Percentiles rank a stretch among this genome's conserved stretches.
Conservation (phyloP, 2,329 filamentous ascomycete species). For the Chaetomium sp. region DNA sequence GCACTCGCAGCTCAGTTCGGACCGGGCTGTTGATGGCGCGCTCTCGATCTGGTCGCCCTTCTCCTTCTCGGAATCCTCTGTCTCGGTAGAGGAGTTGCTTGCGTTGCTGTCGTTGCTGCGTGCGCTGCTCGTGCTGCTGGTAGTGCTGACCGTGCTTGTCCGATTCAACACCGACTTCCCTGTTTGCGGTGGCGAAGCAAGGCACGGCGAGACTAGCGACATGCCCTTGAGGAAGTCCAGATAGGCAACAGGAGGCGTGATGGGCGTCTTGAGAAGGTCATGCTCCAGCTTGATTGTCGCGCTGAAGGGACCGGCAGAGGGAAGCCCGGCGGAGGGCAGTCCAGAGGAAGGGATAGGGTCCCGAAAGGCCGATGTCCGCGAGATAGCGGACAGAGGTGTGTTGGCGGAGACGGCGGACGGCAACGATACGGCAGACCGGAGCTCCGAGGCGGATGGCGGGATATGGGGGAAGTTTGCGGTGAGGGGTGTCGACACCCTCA, state of each 20-base stretch:
- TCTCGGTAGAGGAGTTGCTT: slow-evolving; percentile 49
- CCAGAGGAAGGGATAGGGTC: slow-evolving; percentile 47
- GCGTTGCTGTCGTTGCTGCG: slow-evolving; percentile 51
- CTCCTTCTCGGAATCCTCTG: slow-evolving; percentile 42
- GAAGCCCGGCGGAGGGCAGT: slow-evolving; percentile 41
- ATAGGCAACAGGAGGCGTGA: slow-evolving; percentile 87
- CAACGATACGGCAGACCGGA: slow-evolving; percentile 53
- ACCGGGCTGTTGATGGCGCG: slow-evolving; percentile 59
- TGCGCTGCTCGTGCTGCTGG: slow-evolving; percentile 50
- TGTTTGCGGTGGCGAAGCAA: slow-evolving; percentile 45
- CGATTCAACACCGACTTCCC: slow-evolving; percentile 38
- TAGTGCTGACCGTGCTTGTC: slow-evolving; percentile 51
- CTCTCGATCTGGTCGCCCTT: slow-evolving; percentile 42
- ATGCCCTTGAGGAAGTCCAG: slow-evolving; percentile 89
- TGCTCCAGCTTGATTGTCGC: slow-evolving; percentile 69
- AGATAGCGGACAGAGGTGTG: slow-evolving; percentile 67
- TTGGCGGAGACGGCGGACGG: slow-evolving; percentile 58
- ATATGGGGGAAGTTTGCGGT: slow-evolving; percentile 60
- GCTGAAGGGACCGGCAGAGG: slow-evolving; percentile 42
- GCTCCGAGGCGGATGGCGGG: slow-evolving; percentile 49
- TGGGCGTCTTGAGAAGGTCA: slow-evolving; percentile 73
- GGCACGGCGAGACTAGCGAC: slow-evolving; percentile 56
- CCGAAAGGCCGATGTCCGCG: slow-evolving; percentile 42
- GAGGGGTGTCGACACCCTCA: slow-evolving; percentile 65
- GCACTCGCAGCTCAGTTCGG: slow-evolving; percentile 57